Evolutionary conservation across 768 basidiomycete genomes (phyloP).

Genomic region (Udeniomyces megalosporus): DNA sequence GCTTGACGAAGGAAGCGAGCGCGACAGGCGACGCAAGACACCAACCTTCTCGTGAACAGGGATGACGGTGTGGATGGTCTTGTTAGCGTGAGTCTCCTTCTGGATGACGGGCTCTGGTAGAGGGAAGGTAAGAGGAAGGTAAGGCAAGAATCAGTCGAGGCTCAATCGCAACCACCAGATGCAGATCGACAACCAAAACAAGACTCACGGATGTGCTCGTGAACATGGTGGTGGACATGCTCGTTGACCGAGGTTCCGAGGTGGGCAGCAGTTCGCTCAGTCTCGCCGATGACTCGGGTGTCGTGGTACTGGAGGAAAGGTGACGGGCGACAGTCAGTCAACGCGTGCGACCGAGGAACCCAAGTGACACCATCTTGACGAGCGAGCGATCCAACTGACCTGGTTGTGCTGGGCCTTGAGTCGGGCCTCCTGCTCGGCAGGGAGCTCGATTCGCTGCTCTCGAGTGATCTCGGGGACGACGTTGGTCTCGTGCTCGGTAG

Average conservation of each 20-base stretch:
- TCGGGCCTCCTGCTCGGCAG: conserved; percentile 26
- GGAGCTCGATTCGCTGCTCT: conserved; percentile 27
- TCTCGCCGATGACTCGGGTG: conserved; percentile 21
- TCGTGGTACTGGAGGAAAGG: conserved; percentile 24
- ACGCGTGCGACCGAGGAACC: too few species aligned
- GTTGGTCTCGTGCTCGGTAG: conserved; percentile 25
- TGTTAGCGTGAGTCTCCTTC: conserved; percentile 30
- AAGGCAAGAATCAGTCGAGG: too few species aligned
- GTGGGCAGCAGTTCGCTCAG: conserved; percentile 21
- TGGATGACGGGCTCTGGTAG: conserved; percentile 33
- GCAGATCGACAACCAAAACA: too few species aligned
- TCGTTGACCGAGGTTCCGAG: conserved; percentile 22
- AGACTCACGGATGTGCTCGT: conserved; percentile 25
- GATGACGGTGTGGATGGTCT: conserved; percentile 29
- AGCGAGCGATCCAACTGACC: too few species aligned
- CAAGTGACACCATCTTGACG: too few species aligned
- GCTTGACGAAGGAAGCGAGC: too few species aligned
- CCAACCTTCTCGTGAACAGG: conserved; percentile 26
- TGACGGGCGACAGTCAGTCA: too few species aligned
- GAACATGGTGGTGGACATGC: conserved; percentile 31
- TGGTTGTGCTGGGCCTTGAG: conserved; percentile 26
- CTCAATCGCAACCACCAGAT: too few species aligned
- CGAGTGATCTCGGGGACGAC: conserved; percentile 25
- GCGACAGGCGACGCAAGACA: background rate
- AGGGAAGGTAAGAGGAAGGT: too few species aligned